Base-by-base conservation (phyloP, 495 filamentous ascomycete species). In the Lasiosphaeria miniovina region DNA sequence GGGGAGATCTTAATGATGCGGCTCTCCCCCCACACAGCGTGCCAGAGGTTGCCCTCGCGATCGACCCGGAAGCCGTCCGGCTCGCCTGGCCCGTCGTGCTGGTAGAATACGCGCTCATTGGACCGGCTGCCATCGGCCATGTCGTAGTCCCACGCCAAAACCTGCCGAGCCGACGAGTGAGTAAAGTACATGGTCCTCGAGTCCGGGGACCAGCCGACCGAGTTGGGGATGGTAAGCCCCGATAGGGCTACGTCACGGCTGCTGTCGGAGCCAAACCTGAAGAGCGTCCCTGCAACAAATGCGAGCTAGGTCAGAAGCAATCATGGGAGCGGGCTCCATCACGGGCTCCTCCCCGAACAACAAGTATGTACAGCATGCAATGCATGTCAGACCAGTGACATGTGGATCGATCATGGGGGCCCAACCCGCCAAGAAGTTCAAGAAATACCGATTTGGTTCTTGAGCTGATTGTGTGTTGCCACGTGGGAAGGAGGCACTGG, bases 131-230 rank as follows among this genome's bases (percentile, higher is more conserved):
- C 90, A 4, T 80, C 84, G 5, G 66, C 69, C 4, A 78, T 72
- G 68, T 88, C 80, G 71, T 87, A 96, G 71, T 91, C 88, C 73
- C 86, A 94, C 34, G 86, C 85, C 55, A 80, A 85, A 63, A 96
- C 89, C 57, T 80, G 81, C 43, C 79, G 80, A n/a, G 81, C 85
- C 40, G 87, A 86, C 17, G 90, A 87, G 77, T 96, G 85, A 46
- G 86, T 90, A 71, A 91, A 88, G 77, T 90, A 96, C 82, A 93
- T 88, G 48, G 81, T 93, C 69, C 84, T 88, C 63, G 84, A 76
- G 65, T 90, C 84, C 14, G 76, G 75, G 49, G 80, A 82, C 81
- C 88, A 96, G 57, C 86, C 86, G 43, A 93, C 85, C 52, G 89
- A 87, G 73, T 98, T 96, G 51, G 93, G 92, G 64, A 96, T 95